Percentiles rank a stretch among this genome's conserved stretches.
Evolutionary conservation across 2,329 filamentous ascomycete species (phyloP).

Genomic region (Pseudogymnoascus sp.): DNA sequence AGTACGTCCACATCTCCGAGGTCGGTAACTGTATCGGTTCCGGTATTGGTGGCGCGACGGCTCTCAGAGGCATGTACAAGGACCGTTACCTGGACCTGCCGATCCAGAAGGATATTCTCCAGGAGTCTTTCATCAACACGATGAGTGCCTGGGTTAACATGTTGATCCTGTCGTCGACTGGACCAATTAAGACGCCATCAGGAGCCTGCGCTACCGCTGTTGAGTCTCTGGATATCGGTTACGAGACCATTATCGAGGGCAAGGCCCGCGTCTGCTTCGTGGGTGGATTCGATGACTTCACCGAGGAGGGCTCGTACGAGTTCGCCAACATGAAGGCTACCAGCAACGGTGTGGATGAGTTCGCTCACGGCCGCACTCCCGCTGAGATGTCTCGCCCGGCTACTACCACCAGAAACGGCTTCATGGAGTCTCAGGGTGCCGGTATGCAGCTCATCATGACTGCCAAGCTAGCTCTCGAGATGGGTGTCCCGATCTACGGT

Average conservation of each 20-base stretch:
- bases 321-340: slow-evolving; percentile 99
- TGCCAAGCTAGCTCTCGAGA: slow-evolving; percentile 87
- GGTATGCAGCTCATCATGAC: slow-evolving; percentile 99
- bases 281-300: slow-evolving; percentile 98
- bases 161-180: slow-evolving; percentile 92
- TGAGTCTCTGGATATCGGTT: slow-evolving; percentile 94
- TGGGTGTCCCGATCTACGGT: slow-evolving; percentile 97
- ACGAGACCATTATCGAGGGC: slow-evolving; percentile 96
- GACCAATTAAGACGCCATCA: slow-evolving; percentile 96
- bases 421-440: slow-evolving; percentile 99
- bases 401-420: slow-evolving; percentile 92
- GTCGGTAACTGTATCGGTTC: slow-evolving; percentile 98
- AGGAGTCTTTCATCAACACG: slow-evolving; percentile 99
- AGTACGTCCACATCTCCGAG: slow-evolving; percentile 96
- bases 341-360: slow-evolving; percentile 94
- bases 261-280: slow-evolving; percentile 97
- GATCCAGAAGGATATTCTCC: slow-evolving; percentile 95
- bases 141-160: slow-evolving; percentile 99
- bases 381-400: slow-evolving; percentile 97
- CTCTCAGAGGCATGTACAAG: slow-evolving; percentile 95
- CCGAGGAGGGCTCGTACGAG: slow-evolving; percentile 97
- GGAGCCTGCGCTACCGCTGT: slow-evolving; percentile 96
- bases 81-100: slow-evolving; percentile 95
- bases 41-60: slow-evolving; percentile 90
- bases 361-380: slow-evolving; percentile 89